Base-by-base conservation (phyloP, 768 basidiomycete species). In the Mrakia hoshinonis region DNA sequence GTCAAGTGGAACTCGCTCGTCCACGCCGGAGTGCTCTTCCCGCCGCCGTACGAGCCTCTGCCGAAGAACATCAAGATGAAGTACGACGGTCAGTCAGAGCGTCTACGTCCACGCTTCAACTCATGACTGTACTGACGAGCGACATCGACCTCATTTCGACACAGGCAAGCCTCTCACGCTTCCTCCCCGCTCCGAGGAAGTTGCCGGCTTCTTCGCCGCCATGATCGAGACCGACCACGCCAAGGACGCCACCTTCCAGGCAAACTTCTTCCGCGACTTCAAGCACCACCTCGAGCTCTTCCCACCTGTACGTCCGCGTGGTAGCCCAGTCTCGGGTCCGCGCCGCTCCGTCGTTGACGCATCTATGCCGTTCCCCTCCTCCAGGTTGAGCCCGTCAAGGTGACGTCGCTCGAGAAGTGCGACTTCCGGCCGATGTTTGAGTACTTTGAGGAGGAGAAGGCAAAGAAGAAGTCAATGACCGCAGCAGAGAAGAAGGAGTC, bases 241-340 rank as follows among this genome's bases (percentile, higher is more conserved):
- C 7, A 84, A 89, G 80, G 93, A 98, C 78, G 83, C 82, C 18
- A 87, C 83, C 0, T 99, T 99, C 82, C 89, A 90, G 79, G 87
- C 87, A 79, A 98, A 99, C 80, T 99, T 99, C 80, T 99, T 98
- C 79, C 84, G 88, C 0, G 95, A 97, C 78, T 98, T 89, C 85
- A 83, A 85, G 73, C 84, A 81, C 12, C 83, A 95, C 24, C 79
- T 99, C 73, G 86, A 89, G 75, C 83, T 88, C 67, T 80, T 89
- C 78, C 92, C 94, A 75, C 90, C 94, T 22, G 93, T 94, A 77
- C 75, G 91, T 83, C 6, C 26, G 18, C 34, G n/a, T 38, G 20
- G n/a, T 55, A 55, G 22, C 43, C 48, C 73, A 90, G 34, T 51
- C 36, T 43, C 36, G 51, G 22, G 13, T 55, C 13, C 38, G 10